phyloP scores from a whole-genome alignment of 495 filamentous ascomycete genomes.

The Neurospora sp. region DNA sequence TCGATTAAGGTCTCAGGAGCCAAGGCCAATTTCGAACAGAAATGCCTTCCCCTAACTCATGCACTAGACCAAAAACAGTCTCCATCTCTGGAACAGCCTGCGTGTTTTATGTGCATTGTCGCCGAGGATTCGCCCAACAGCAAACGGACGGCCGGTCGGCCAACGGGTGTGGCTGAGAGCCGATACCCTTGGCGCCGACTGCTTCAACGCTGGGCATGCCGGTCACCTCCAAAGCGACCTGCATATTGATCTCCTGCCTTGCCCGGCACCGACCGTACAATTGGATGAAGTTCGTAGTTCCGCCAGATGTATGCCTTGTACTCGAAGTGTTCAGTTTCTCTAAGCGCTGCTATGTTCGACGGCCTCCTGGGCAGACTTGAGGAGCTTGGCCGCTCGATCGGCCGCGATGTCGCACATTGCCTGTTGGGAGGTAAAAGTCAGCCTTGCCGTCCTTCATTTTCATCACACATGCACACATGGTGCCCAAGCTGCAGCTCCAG shows the following conservation, averaged over 20 bases:
- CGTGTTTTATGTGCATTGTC: neutral
- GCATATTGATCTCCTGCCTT: neutral
- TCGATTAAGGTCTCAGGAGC: neutral
- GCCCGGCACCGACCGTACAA: neutral
- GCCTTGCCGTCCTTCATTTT: neutral
- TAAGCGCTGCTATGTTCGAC: neutral
- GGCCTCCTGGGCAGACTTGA: slow-evolving; percentile 14
- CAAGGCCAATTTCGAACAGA: neutral
- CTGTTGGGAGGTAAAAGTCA: slow-evolving; percentile 11
- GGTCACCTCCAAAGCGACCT: neutral
- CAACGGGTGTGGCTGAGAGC: neutral
- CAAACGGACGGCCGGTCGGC: neutral
- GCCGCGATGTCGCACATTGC: slow-evolving; percentile 43
- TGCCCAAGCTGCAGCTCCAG: too few species aligned
- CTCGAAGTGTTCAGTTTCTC: neutral
- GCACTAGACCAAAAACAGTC: neutral
- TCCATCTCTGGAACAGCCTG: neutral
- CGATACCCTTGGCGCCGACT: neutral
- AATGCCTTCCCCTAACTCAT: neutral
- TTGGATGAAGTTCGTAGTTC: neutral
- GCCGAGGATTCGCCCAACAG: neutral
- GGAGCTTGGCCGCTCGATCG: slow-evolving; percentile 34
- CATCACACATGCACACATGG: too few species aligned
- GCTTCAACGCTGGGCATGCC: neutral
- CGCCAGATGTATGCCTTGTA: neutral